These are phyloP conservation scores for Juglanconis oblonga DNA, from an alignment of 2,329 filamentous ascomycete genomes.

Conservation along the genomic window DNA sequence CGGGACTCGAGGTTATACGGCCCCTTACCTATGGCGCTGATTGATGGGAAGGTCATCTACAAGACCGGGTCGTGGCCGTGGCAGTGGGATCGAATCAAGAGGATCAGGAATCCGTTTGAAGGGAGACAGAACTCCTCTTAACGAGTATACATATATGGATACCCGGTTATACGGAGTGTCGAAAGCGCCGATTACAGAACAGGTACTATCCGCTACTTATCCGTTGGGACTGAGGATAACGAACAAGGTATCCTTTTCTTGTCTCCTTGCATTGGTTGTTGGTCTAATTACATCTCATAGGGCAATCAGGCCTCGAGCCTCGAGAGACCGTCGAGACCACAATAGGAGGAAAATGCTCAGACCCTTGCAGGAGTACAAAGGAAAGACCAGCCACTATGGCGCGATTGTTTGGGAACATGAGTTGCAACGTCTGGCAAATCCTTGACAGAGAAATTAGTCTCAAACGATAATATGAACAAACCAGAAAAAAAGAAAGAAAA, in stretches of 20 bases:
- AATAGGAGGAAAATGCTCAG: constrained; percentile 9
- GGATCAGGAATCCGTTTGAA: constrained; percentile 41
- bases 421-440: constrained; percentile 5
- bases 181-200: background rate
- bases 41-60: constrained; percentile 78
- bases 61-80: constrained; percentile 45
- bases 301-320: constrained; percentile 4
- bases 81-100: constrained; percentile 40
- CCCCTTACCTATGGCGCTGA: constrained; percentile 78
- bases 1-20: constrained; percentile 85
- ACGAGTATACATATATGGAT: background rate
- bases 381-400: constrained; percentile 2
- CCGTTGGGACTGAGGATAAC: background rate
- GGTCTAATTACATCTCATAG: constrained; percentile 28
- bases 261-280: constrained; percentile 4
- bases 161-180: background rate
- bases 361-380: constrained; percentile 4
- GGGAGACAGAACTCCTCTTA: background rate
- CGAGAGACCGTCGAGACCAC: background rate
- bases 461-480: constrained; percentile 15
- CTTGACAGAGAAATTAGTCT: constrained; percentile 4
- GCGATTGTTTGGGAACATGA: background rate
- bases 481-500: too few species aligned
- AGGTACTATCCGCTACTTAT: background rate
- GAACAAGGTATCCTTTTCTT: background rate